These are phyloP conservation scores for Aspergillus carbonarius DNA, from an alignment of 2,329 filamentous ascomycete species.

Conservation along the genomic window DNA sequence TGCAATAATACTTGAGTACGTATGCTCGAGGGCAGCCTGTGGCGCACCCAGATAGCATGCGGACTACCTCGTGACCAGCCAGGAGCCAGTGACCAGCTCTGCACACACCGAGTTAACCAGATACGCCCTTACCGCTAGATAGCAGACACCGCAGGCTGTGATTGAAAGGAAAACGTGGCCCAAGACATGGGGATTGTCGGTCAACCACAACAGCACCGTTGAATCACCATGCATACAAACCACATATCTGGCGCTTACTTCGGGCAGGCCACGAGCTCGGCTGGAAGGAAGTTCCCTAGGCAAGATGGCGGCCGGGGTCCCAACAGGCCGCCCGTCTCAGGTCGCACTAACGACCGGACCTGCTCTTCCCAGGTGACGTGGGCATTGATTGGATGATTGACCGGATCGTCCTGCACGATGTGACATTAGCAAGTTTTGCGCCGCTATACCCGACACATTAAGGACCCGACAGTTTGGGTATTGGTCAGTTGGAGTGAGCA, in stretches of 20 bases:
- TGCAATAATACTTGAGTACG: not conserved
- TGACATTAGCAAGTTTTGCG: not conserved
- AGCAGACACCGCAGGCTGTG: not conserved
- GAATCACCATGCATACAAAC: not conserved
- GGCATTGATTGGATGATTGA: not conserved
- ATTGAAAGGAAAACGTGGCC: constrained; percentile 10
- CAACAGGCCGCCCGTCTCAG: not conserved
- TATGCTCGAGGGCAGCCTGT: not conserved
- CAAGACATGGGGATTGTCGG: constrained; percentile 13
- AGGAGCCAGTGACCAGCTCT: not conserved
- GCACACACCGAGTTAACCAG: not conserved
- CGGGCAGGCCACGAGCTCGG: not conserved
- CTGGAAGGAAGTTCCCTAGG: not conserved
- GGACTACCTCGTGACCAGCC: not conserved
- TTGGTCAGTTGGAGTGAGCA: not conserved
- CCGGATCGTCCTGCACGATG: not conserved
- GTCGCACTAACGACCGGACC: not conserved
- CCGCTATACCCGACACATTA: not conserved
- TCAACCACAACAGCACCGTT: constrained; percentile 10
- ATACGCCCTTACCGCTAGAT: not conserved
- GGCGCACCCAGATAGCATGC: not conserved
- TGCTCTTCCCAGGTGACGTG: not conserved
- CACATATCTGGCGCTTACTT: constrained; percentile 7
- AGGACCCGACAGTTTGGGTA: not conserved
- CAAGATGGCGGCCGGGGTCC: not conserved